Evolutionary conservation across 2,329 filamentous ascomycete genomes (phyloP), one percentile per base, ranked within the genome.

Genomic region (Pestalotiopsis sp.): DNA sequence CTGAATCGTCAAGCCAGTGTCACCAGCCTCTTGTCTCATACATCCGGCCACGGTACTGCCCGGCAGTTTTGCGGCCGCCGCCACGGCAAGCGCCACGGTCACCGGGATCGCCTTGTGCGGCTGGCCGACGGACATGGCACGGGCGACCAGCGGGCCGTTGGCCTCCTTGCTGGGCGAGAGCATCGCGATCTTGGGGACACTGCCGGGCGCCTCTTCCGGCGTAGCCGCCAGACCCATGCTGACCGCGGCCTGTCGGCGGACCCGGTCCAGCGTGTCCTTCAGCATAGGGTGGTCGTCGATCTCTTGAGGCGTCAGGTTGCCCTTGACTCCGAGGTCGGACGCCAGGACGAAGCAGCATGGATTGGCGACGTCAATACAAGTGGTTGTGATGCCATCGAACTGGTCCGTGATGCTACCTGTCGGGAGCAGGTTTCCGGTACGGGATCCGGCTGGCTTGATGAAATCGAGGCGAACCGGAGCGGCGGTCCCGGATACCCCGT

Each of bases 131-230:
- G 85, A 88, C 66, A 89, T 77, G 20, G 84, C 83, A n/a, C 83
- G 79, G n/a, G 82, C 82, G 2, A 84, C 75, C 3, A 83, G 70
- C 0, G 45, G 45, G 0, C 45, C 45, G 20, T 52, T 52, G 72
- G 84, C 80, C 2, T 80, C 70, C 14, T 12, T 63, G n/a, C 81
- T 78, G 41, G 73, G 72, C 3, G 85, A 85, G 0, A 90, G 82
- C 17, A 91, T 79, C 14, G 85, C 86, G 49, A 92, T 88, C 75
- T 92, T 91, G 1, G 91, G 90, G 1, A 92, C 86, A 2, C 87
- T 88, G 0, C 86, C 83, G 0, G 57, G 57, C 23, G 27, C 57
- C 14, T 36, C 57, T 3, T 59, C 57, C 14, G 27, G 57, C 1
- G 57, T 85, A 83, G 6, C 85, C 85, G 84, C 83, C 61, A 93